Percentiles rank a stretch among this genome's conserved stretches.
Evolutionary conservation across 441 rosid genomes (phyloP).

Genomic region (Gossypium aridum): DNA sequence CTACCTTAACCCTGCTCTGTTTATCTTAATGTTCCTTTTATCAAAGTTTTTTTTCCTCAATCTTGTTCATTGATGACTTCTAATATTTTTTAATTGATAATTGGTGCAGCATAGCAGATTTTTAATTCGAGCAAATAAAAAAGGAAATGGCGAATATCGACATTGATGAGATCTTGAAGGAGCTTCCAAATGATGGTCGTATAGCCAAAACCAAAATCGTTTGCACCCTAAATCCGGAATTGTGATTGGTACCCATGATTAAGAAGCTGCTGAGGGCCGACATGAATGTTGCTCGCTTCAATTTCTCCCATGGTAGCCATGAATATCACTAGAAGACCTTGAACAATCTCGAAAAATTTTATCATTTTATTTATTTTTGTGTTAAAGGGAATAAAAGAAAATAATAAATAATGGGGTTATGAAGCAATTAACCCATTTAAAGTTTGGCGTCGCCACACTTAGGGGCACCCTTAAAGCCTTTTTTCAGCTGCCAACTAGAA

Average conservation of each 20-base stretch:
- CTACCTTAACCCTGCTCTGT: too few relatives aligned
- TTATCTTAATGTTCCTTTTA: too few relatives aligned
- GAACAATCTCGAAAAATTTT: constrained; percentile 37
- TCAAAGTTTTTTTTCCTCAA: too few relatives aligned
- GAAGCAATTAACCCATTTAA: too few relatives aligned
- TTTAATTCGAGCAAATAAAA: neutral
- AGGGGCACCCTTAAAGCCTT: too few relatives aligned
- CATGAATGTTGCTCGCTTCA: constrained; percentile 90
- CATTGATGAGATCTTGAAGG: constrained; percentile 64
- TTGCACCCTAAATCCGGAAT: constrained; percentile 78
- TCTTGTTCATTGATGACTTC: neutral
- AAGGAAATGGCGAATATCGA: constrained; percentile 74
- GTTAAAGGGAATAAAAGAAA: too few relatives aligned
- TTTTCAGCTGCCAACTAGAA: too few relatives aligned
- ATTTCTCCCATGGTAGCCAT: constrained; percentile 87
- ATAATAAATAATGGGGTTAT: too few relatives aligned
- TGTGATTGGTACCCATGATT: constrained; percentile 59
- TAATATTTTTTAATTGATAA: neutral
- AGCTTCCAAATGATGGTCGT: constrained; percentile 54
- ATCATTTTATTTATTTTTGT: too few relatives aligned
- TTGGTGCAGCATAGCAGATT: neutral
- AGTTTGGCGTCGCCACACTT: too few relatives aligned
- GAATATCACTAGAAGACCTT: constrained; percentile 81
- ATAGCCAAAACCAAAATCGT: constrained; percentile 76
- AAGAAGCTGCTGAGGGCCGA: constrained; percentile 83